Evolutionary conservation across 192 early-diverging fungal species (phyloP).

Genomic region (Coemansia sp.): DNA sequence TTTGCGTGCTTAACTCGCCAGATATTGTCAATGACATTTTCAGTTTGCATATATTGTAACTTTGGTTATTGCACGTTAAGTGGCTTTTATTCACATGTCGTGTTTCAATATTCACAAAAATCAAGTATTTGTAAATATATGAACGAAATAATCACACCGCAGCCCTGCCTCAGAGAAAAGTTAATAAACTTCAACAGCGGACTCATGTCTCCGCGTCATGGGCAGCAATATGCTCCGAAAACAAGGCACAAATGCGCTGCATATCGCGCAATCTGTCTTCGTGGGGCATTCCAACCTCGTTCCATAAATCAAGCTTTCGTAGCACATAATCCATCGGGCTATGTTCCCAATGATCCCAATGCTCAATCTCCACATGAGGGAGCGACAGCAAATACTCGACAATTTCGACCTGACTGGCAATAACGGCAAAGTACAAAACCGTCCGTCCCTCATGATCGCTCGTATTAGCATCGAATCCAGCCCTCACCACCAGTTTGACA

Average conservation of each 20-base stretch:
- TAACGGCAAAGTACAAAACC: constrained; percentile 47
- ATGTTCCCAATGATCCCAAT: constrained; percentile 51
- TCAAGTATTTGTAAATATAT: background rate
- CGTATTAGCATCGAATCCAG: constrained; percentile 38
- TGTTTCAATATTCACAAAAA: no score
- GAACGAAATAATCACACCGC: background rate
- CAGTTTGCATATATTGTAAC: background rate
- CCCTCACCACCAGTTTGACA: constrained; percentile 47
- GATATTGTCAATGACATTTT: background rate
- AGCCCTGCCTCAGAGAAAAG: background rate
- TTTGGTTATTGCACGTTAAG: background rate
- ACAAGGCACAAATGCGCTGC: constrained; percentile 49
- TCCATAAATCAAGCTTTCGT: constrained; percentile 49
- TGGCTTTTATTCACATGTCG: background rate
- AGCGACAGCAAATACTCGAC: constrained; percentile 41
- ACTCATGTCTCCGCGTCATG: background rate
- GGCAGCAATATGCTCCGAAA: constrained; percentile 15
- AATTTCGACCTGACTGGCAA: constrained; percentile 48
- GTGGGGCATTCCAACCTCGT: constrained; percentile 41
- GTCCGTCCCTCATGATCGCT: constrained; percentile 51
- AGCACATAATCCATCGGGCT: constrained; percentile 50
- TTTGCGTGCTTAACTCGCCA: background rate
- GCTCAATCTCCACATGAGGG: constrained; percentile 26
- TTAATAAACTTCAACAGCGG: background rate
- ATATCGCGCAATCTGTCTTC: constrained; percentile 47